phyloP scores from a whole-genome alignment of 257 asterid genomes.

The Verbascum thapsus region DNA sequence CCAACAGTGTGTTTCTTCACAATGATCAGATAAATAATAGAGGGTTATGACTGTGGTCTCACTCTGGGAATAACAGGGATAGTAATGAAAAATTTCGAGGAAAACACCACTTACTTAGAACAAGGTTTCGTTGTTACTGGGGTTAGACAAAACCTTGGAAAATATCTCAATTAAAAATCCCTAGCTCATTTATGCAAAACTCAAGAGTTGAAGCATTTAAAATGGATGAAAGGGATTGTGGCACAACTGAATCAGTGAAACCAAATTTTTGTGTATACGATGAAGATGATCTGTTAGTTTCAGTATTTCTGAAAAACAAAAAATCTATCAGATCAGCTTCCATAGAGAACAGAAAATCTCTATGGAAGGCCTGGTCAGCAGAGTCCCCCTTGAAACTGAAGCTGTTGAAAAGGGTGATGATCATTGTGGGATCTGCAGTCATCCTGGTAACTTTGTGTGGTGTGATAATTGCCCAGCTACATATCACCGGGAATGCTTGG shows the following conservation, averaged over 20 bases:
- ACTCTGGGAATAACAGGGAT: not conserved
- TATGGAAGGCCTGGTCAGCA: conserved; percentile 43
- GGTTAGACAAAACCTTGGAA: not conserved
- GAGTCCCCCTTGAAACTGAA: too few species aligned
- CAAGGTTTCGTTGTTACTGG: not conserved
- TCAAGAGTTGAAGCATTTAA: not conserved
- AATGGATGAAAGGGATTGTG: not conserved
- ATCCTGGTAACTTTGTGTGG: too few species aligned
- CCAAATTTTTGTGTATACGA: conserved; percentile 32
- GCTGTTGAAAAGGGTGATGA: too few species aligned
- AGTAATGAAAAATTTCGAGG: not conserved
- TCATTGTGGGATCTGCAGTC: too few species aligned
- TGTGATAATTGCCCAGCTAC: conserved; percentile 43
- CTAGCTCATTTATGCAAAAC: not conserved
- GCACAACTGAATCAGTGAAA: conserved; percentile 31
- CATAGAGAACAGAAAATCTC: conserved; percentile 29
- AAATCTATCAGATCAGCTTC: too few species aligned
- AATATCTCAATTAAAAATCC: not conserved
- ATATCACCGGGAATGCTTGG: conserved; percentile 65
- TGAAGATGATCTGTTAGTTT: conserved; percentile 56
- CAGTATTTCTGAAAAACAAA: conserved; percentile 45
- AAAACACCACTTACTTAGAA: conserved; percentile 1
- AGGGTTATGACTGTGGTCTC: not conserved
- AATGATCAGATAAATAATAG: not conserved
- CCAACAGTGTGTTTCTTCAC: not conserved